phyloP scores from a whole-genome alignment of 1,139 yeast genomes.

The Debaryomyces sp. region DNA sequence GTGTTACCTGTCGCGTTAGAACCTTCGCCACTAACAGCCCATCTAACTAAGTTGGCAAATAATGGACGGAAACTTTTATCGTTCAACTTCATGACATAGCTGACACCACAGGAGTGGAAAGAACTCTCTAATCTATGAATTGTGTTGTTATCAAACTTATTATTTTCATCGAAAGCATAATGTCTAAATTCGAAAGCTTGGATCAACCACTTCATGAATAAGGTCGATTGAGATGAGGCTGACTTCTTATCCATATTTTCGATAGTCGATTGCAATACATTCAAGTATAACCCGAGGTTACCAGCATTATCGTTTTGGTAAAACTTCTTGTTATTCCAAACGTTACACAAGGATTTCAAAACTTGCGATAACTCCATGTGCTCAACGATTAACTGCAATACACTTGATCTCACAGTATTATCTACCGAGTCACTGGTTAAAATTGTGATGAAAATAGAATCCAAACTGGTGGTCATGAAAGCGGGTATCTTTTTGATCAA shows the following conservation, averaged over 20 bases:
- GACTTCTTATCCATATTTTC: conserved; percentile 72
- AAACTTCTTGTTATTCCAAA: conserved; percentile 54
- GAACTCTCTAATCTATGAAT: conserved; percentile 79
- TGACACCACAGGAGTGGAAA: conserved; percentile 72
- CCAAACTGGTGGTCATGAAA: conserved; percentile 72
- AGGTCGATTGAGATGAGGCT: conserved; percentile 70
- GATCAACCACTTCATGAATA: conserved; percentile 70
- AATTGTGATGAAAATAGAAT: conserved; percentile 58
- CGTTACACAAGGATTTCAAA: conserved; percentile 58
- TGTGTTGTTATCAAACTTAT: conserved; percentile 67
- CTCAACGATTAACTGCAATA: conserved; percentile 65
- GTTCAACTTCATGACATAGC: conserved; percentile 84
- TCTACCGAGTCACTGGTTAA: conserved; percentile 62
- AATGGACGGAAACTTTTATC: conserved; percentile 93
- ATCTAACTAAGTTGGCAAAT: conserved; percentile 83
- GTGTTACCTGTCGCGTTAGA: conserved; percentile 44
- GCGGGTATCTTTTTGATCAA: conserved; percentile 85
- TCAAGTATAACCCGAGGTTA: conserved; percentile 72
- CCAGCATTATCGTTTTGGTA: conserved; percentile 46
- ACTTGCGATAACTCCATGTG: conserved; percentile 70
- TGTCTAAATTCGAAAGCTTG: conserved; percentile 69
- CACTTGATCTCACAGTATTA: conserved; percentile 60
- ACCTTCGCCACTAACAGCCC: conserved; percentile 90
- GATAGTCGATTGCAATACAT: conserved; percentile 63
- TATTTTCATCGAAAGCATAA: conserved; percentile 38